Percentiles rank a stretch among this genome's conserved stretches.
Evolutionary conservation across 2,329 filamentous ascomycete genomes (phyloP).

Genomic region (Epichloe coenophiala): DNA sequence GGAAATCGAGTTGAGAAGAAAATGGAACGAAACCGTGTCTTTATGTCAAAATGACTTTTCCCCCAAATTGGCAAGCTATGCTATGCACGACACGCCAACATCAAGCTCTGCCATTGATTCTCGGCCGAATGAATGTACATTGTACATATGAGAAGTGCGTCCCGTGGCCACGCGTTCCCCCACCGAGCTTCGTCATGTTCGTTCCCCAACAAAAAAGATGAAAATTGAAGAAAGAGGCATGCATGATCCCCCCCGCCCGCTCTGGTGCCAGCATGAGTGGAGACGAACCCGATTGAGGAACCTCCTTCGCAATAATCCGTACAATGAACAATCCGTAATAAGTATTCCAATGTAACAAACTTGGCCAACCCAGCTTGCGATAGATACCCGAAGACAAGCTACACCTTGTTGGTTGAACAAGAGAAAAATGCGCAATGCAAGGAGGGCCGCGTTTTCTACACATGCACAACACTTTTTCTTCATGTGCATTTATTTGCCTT

Average conservation of each 20-base stretch:
- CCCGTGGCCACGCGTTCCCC: not conserved
- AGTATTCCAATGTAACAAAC: not conserved
- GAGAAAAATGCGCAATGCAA: no score
- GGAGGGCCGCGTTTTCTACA: no score
- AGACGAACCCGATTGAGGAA: not conserved
- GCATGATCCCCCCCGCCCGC: not conserved
- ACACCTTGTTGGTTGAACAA: no score
- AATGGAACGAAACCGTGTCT: no score
- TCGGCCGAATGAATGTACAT: not conserved
- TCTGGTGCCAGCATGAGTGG: not conserved
- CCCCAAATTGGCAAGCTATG: not conserved
- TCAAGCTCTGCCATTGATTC: not conserved
- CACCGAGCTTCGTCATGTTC: not conserved
- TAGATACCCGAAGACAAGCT: no score
- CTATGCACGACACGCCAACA: not conserved
- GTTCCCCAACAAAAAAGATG: slow-evolving; percentile 4
- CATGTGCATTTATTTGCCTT: no score
- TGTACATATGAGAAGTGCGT: not conserved
- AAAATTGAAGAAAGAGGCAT: not conserved
- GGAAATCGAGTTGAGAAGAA: no score
- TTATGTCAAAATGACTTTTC: no score
- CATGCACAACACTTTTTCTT: no score
- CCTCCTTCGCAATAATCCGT: not conserved
- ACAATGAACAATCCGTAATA: not conserved
- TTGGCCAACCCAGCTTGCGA: no score